Percentiles rank a stretch among this genome's conserved stretches.
phyloP scores from a whole-genome alignment of 306 rosid genomes.

The Carpinus fangiana region DNA sequence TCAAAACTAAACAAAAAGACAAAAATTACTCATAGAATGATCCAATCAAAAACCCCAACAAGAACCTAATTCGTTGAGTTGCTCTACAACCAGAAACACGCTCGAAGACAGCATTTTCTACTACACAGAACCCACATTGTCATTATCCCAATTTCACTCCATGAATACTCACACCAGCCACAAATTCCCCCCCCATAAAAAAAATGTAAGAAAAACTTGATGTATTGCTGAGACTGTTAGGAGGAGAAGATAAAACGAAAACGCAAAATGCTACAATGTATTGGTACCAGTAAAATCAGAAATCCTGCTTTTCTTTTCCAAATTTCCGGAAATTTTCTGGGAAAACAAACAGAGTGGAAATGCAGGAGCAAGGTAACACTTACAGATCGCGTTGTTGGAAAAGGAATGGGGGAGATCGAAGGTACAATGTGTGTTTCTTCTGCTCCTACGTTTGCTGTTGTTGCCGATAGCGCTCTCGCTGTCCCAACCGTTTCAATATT shows the following conservation, averaged over 20 bases:
- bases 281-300: not conserved
- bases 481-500: not conserved
- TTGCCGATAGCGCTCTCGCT: not conserved
- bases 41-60: not conserved
- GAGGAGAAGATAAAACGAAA: not conserved
- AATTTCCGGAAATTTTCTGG: conserved; percentile 16
- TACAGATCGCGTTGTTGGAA: not conserved
- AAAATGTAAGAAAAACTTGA: not conserved
- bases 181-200: not conserved
- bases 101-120: not conserved
- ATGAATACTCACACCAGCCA: not conserved
- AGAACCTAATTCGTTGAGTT: not conserved
- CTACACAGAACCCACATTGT: not conserved
- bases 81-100: not conserved
- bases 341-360: conserved; percentile 21
- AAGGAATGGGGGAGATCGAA: not conserved
- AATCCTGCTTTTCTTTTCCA: not conserved
- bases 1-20: not conserved
- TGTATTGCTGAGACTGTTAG: not conserved
- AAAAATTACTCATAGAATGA: not conserved
- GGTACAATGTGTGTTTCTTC: conserved; percentile 6
- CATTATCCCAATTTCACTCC: not conserved
- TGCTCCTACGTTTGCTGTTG: not conserved
- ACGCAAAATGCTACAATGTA: not conserved
- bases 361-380: conserved; percentile 16